Conservation (phyloP, 805 yeast species). For the Ogataea nitratoaversa region DNA sequence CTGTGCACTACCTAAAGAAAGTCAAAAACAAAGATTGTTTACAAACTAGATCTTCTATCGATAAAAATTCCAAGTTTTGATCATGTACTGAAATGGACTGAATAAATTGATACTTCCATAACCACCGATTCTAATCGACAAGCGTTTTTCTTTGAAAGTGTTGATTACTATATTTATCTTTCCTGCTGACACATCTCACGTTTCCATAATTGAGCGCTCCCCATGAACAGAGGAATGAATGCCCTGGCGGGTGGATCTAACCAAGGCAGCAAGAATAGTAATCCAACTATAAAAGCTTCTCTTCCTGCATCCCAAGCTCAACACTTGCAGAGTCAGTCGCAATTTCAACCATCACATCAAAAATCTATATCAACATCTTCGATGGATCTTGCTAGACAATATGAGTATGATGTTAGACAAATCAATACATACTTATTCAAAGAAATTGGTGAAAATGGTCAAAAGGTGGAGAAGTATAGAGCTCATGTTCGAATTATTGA, state of each 20-base stretch:
- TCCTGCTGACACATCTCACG: background rate
- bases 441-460: conserved; percentile 38
- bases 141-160: too few relatives aligned
- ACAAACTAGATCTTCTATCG: too few relatives aligned
- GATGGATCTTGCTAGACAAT: conserved; percentile 48
- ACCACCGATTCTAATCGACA: too few relatives aligned
- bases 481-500: conserved; percentile 76
- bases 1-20: too few relatives aligned
- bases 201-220: background rate
- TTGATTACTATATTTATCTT: too few relatives aligned
- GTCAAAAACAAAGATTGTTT: too few relatives aligned
- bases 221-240: background rate
- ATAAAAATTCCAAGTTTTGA: too few relatives aligned
- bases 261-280: background rate
- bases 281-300: background rate
- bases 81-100: too few relatives aligned
- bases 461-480: conserved; percentile 53
- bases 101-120: too few relatives aligned
- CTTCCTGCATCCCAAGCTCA: background rate
- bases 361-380: conserved; percentile 20
- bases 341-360: conserved; percentile 10
- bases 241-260: background rate
- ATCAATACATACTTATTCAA: conserved; percentile 49
- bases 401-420: conserved; percentile 48
- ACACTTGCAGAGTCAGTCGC: background rate